A percentile compares a stretch with the other conserved stretches of the same genome.
These are phyloP conservation scores for Fonsecaea nubica DNA, from an alignment of 2,329 filamentous ascomycete genomes.

Conservation along the genomic window DNA sequence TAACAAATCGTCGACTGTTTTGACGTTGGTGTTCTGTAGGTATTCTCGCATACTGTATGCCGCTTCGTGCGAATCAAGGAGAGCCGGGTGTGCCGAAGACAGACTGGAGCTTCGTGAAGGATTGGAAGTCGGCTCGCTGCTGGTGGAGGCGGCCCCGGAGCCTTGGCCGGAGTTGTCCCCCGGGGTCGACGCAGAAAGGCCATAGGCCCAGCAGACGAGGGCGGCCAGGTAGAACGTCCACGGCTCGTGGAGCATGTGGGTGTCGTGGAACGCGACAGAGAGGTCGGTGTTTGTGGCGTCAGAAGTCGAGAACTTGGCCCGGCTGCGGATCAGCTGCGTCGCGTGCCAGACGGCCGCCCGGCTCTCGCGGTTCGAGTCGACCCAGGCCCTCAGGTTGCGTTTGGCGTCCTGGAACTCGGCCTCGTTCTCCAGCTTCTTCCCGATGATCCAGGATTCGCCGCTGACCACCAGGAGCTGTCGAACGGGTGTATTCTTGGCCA, in stretches of 20 bases:
- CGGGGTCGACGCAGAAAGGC: constrained; percentile 34
- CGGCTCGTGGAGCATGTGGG: constrained; percentile 44
- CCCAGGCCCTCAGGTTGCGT: constrained; percentile 43
- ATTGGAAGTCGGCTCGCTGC: constrained; percentile 31
- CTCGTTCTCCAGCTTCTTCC: constrained; percentile 45
- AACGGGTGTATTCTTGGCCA: constrained; percentile 44
- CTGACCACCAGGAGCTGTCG: constrained; percentile 45
- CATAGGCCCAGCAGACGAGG: constrained; percentile 47
- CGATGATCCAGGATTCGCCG: constrained; percentile 48
- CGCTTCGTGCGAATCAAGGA: constrained; percentile 34
- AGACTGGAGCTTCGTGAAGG: constrained; percentile 29
- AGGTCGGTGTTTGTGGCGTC: constrained; percentile 24
- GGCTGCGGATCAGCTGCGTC: constrained; percentile 36
- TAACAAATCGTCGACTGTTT: constrained; percentile 29
- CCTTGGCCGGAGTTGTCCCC: constrained; percentile 17
- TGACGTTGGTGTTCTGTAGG: constrained; percentile 33
- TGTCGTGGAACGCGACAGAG: constrained; percentile 29
- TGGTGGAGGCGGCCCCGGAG: constrained; percentile 28
- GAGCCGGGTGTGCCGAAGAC: constrained; percentile 30
- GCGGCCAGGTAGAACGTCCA: constrained; percentile 46
- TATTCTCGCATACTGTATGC: constrained; percentile 33
- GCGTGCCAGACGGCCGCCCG: constrained; percentile 47
- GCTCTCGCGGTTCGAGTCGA: constrained; percentile 40
- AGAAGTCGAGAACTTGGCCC: constrained; percentile 27
- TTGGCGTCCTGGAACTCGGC: constrained; percentile 44